Percentiles rank a stretch among this genome's conserved stretches.
These are phyloP conservation scores for Candida ascalaphidarum DNA, from an alignment of 805 yeast species.

Conservation along the genomic window DNA sequence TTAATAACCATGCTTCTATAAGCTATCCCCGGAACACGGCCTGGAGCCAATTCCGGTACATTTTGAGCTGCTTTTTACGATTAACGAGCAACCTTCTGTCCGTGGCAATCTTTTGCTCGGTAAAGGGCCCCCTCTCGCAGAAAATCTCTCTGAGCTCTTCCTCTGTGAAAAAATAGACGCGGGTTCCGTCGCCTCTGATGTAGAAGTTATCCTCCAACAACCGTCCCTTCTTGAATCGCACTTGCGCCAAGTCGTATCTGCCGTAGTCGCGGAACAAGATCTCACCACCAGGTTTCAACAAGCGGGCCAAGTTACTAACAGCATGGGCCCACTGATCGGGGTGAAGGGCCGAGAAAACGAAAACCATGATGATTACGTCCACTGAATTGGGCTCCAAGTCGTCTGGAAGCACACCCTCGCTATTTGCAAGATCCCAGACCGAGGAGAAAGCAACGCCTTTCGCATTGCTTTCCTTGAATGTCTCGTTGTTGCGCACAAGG, in stretches of 20 bases:
- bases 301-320: constrained; percentile 53
- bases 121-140: constrained; percentile 38
- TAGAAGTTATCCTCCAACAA: constrained; percentile 87
- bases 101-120: constrained; percentile 72
- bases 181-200: constrained; percentile 95
- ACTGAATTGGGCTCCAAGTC: constrained; percentile 74
- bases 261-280: constrained; percentile 92
- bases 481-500: constrained; percentile 58
- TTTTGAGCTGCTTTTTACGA: constrained; percentile 83
- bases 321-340: constrained; percentile 91
- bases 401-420: constrained; percentile 69
- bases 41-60: constrained; percentile 96
- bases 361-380: constrained; percentile 90
- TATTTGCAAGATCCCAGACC: constrained; percentile 92
- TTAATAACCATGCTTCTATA: too few relatives aligned
- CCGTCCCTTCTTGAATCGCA: constrained; percentile 84
- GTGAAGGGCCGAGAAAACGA: constrained; percentile 85
- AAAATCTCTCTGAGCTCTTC: constrained; percentile 79
- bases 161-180: constrained; percentile 95
- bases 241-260: constrained; percentile 91
- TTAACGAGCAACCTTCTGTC: constrained; percentile 89
- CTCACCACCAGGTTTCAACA: constrained; percentile 89
- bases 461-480: constrained; percentile 43
- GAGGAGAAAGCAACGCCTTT: constrained; percentile 60
- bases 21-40: constrained; percentile 60